Evolutionary conservation across 257 asterid genomes (phyloP), one percentile per base, ranked within the genome.

Genomic region (Penstemon eatonii): DNA sequence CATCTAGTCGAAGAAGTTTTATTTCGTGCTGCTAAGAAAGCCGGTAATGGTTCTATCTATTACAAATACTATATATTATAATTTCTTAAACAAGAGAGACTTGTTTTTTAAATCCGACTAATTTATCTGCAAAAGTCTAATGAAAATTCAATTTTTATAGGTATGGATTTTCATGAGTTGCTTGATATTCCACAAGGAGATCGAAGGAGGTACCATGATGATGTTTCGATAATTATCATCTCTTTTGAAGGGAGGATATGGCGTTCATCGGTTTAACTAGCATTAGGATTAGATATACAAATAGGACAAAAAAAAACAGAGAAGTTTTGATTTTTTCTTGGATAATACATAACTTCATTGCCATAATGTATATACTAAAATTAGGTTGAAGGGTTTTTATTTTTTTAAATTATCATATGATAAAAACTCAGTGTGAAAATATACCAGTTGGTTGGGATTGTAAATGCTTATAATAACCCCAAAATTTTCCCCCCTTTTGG

Each of bases 161-260:
- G 98, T 4, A 77, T 92, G 90, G 90, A 86, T 67, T 92, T 92
- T 41, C 91, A 85, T 47, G 89, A 89, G 37, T 76, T 92, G 79
- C 95, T 92, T 8, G 99, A 87, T 60, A 85, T 94, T 66, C 96
- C 96, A 12, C 99, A 94, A 82, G 97, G 99, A 6, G 92, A 90
- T 49, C 83, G 97, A 10, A 61, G 96, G 74, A 87, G 80, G 81
- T 90, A 94, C 82, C 96, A 88, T 7, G 99, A 88, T 13, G 99
- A 90, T 71, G 99, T 89, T 62, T 90, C 99, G 19, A 78, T 88
- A 15, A 93, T 93, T 60, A 86, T 93, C 56, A 88, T 93, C 42
- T 93, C 99, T 2, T 87, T 93, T 68, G 97, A 93, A 78, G 97
- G 98, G 75, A 85, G 87, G 86, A 86, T 92, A 73, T 92, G 98